These are phyloP conservation scores for Alternaria alternata DNA, from an alignment of 2,329 filamentous ascomycete species.

Conservation along the genomic window DNA sequence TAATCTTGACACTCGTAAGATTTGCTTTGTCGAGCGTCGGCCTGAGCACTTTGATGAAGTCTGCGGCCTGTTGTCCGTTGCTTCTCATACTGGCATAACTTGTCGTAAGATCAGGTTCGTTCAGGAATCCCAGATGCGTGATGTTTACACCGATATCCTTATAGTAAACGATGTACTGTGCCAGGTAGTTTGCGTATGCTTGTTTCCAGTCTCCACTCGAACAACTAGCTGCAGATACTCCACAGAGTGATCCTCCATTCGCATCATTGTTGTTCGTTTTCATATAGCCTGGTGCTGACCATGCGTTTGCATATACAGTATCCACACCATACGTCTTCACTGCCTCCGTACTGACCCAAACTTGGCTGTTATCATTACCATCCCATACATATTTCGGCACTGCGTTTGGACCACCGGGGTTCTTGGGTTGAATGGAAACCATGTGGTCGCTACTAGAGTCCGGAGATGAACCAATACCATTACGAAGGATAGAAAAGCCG, in stretches of 20 bases:
- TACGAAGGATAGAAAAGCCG: slow-evolving; percentile 56
- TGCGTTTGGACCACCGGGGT: slow-evolving; percentile 34
- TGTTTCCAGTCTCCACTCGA: slow-evolving; percentile 58
- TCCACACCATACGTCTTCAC: slow-evolving; percentile 53
- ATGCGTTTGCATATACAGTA: slow-evolving; percentile 59
- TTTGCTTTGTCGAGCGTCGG: slow-evolving; percentile 50
- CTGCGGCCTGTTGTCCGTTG: slow-evolving; percentile 57
- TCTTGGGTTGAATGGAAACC: slow-evolving; percentile 40
- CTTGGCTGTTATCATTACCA: slow-evolving; percentile 54
- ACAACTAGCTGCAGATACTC: slow-evolving; percentile 54
- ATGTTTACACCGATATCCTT: slow-evolving; percentile 51
- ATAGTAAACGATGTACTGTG: slow-evolving; percentile 58
- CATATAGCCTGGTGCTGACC: slow-evolving; percentile 62
- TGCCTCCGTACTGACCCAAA: slow-evolving; percentile 63
- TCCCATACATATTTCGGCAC: slow-evolving; percentile 41
- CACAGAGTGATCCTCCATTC: slow-evolving; percentile 58
- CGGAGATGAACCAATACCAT: slow-evolving; percentile 58
- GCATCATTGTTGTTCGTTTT: slow-evolving; percentile 59
- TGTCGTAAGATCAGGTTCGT: slow-evolving; percentile 54
- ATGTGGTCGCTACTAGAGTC: slow-evolving; percentile 53
- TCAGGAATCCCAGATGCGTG: slow-evolving; percentile 55
- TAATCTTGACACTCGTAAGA: slow-evolving; percentile 49
- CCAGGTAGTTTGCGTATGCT: slow-evolving; percentile 59
- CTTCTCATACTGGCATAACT: slow-evolving; percentile 55
- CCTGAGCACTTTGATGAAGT: slow-evolving; percentile 60